Evolutionary conservation across 2,329 filamentous ascomycete genomes (phyloP).

Genomic region (Botrytis fabae): DNA sequence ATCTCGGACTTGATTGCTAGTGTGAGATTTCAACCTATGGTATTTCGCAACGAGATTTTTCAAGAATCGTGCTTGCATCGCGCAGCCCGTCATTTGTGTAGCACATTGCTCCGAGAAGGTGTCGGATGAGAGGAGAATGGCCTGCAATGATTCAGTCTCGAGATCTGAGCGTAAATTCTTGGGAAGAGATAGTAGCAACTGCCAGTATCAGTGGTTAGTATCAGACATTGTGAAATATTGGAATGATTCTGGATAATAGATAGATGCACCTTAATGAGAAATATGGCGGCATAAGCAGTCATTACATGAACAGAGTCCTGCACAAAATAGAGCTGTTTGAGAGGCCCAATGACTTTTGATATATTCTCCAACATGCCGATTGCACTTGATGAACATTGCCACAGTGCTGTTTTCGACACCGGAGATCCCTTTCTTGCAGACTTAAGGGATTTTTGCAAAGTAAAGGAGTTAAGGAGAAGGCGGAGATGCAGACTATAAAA

Average conservation of each 20-base stretch:
- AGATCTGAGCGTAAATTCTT: constrained; percentile 23
- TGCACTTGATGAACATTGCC: constrained; percentile 41
- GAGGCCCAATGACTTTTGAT: constrained; percentile 32
- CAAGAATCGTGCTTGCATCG: constrained; percentile 41
- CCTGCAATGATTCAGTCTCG: constrained; percentile 26
- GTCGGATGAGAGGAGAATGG: constrained; percentile 26
- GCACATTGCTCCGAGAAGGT: constrained; percentile 40
- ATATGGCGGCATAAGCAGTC: constrained; percentile 46
- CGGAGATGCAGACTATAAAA: constrained; percentile 46
- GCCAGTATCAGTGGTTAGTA: not conserved
- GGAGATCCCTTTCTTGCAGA: constrained; percentile 30
- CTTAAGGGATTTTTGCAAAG: constrained; percentile 41
- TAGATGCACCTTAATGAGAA: constrained; percentile 42
- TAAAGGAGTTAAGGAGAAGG: constrained; percentile 43
- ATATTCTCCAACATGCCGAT: constrained; percentile 67
- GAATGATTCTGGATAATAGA: not conserved
- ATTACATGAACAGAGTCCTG: constrained; percentile 48
- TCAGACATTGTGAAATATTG: not conserved
- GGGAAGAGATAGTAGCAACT: constrained; percentile 15
- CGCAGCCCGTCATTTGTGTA: constrained; percentile 37
- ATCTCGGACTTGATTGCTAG: not conserved
- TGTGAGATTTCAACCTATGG: constrained; percentile 21
- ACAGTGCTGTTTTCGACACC: constrained; percentile 40
- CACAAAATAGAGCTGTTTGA: constrained; percentile 43
- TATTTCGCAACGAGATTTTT: constrained; percentile 33